These are phyloP conservation scores for Triticum timopheevii DNA, from an alignment of 176 grass and related monocot genomes.

Conservation along the genomic window DNA sequence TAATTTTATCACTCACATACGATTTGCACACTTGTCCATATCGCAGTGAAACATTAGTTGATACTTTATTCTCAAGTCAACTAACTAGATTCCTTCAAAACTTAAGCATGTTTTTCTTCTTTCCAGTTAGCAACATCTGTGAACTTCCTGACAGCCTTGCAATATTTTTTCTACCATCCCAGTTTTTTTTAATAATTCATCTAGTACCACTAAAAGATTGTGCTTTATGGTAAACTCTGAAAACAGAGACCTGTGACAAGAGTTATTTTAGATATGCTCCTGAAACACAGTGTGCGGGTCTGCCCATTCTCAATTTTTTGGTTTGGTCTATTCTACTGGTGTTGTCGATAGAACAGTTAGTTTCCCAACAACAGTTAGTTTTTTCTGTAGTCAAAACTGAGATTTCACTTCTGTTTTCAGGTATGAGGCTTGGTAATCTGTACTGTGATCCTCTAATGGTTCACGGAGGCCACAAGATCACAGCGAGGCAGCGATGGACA, in stretches of 20 bases:
- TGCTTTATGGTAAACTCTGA: background rate
- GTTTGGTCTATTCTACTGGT: background rate
- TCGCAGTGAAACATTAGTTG: background rate
- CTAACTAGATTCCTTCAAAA: background rate
- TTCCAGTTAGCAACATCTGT: background rate
- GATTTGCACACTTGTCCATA: background rate
- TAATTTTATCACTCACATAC: background rate
- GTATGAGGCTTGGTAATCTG: conserved; percentile 78
- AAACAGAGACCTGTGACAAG: background rate
- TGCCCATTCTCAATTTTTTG: background rate
- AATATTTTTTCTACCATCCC: background rate
- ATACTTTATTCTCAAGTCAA: background rate
- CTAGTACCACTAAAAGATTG: background rate
- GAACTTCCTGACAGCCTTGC: background rate
- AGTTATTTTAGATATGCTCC: background rate
- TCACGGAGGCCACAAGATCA: conserved; percentile 78
- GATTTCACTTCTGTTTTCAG: conserved; percentile 44
- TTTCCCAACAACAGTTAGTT: background rate
- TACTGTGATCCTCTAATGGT: conserved; percentile 80
- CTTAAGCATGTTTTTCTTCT: background rate
- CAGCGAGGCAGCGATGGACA: conserved; percentile 92
- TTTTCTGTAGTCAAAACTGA: conserved; percentile 8
- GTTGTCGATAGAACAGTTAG: no score
- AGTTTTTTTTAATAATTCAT: background rate
- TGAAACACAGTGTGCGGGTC: background rate